Evolutionary conservation across 1,284 basidiomycete genomes (phyloP), one percentile per base, ranked within the genome.

Genomic region (Butyriboletus appendiculatus): DNA sequence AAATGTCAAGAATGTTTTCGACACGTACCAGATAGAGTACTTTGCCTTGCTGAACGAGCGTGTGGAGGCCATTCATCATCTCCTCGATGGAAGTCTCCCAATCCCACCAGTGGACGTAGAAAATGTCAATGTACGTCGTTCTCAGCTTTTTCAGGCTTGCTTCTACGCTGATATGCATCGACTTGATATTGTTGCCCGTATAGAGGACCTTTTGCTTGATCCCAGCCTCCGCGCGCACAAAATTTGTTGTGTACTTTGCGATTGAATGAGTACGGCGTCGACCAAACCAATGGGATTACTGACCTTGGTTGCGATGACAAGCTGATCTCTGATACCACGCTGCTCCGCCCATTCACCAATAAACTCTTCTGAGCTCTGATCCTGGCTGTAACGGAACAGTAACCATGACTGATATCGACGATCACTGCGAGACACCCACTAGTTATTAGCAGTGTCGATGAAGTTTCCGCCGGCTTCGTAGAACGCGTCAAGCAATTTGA

Each of bases 61-160:
- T 60, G 59, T 80, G 73, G 20, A 80, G 68, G 6, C 66, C 63
- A 50, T 75, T 69, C 78, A 80, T 78, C 16, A 80, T 58, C 55
- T 79, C 77, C 48, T 76, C 71, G 38, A 79, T 66, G 3, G 68
- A 67, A 1, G 74, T 77, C 11, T 69, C 71, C 51, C 61, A 76
- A 56, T 75, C 72, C 64, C 66, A 74, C 69, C 59, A 76, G 62
- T 71, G 73, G 32, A 75, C 50, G 59, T 75, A 75, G 28, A 72
- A 53, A 34, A 72, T 68, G 47, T 73, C 69, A 47, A 71, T 65
- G 48, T 70, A 78, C n/a, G 68, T 52, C 1, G 77, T 79, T 34
- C 75, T 64, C 7, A 80, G 67, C 57, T 76, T 80, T 57, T 73
- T 73, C 48, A 80, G 68, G 43, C 68, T 63, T 1, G 61, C 65